phyloP scores from a whole-genome alignment of 768 basidiomycete genomes.

The Phaffia tasmanica region DNA sequence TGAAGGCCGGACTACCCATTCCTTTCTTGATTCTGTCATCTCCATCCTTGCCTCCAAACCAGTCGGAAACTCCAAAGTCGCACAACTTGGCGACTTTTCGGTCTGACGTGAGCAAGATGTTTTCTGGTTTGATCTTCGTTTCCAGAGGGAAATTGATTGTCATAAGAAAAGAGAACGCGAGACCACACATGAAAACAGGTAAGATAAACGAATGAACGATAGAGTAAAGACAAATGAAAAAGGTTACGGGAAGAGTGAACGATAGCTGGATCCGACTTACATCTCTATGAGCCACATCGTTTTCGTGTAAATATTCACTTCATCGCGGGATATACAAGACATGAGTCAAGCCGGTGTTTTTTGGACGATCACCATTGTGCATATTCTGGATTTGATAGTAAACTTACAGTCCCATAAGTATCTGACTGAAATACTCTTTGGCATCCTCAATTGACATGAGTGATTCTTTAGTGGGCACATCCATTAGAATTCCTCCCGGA shows the following conservation, averaged over 20 bases:
- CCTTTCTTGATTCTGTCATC: slow-evolving; percentile 37
- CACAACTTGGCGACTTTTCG: slow-evolving; percentile 36
- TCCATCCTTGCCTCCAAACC: slow-evolving; percentile 32
- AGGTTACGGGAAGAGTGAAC: too few relatives aligned
- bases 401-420: slow-evolving; percentile 32
- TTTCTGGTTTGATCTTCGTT: slow-evolving; percentile 37
- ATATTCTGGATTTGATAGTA: too few relatives aligned
- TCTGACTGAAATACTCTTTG: slow-evolving; percentile 36
- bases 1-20: slow-evolving; percentile 39
- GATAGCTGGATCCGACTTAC: slow-evolving; percentile 28
- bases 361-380: too few relatives aligned
- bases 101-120: slow-evolving; percentile 36
- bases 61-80: slow-evolving; percentile 40
- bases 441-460: slow-evolving; percentile 30
- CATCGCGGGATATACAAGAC: too few relatives aligned
- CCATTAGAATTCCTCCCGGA: slow-evolving; percentile 37
- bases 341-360: too few relatives aligned
- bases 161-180: too few relatives aligned
- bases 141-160: too few relatives aligned
- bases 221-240: neutral
- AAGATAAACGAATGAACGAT: neutral
- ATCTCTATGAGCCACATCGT: slow-evolving; percentile 38
- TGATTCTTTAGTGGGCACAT: slow-evolving; percentile 28
- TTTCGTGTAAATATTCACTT: slow-evolving; percentile 37
- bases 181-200: neutral